phyloP scores from a whole-genome alignment of 371 early-diverging fungal species.

The Apophysomyces sp. region DNA sequence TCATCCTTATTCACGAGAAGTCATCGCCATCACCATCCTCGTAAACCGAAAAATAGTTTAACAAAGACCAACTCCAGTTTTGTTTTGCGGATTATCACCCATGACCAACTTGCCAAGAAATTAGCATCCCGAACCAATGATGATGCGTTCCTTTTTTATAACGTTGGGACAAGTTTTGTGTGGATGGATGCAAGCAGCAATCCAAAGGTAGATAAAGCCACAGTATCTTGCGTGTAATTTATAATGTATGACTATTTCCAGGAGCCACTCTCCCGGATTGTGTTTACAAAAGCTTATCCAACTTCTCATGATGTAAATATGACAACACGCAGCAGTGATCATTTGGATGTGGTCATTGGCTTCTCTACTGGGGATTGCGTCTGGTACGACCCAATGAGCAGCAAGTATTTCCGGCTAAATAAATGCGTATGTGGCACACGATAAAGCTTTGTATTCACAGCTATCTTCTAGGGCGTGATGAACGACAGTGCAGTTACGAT shows the following conservation, averaged over 20 bases:
- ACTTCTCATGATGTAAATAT: conserved; percentile 88
- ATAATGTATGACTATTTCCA: conserved; percentile 22
- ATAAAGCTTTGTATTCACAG: not conserved
- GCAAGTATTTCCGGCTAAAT: conserved; percentile 59
- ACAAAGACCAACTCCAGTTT: conserved; percentile 71
- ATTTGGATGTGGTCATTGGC: conserved; percentile 76
- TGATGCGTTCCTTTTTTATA: conserved; percentile 74
- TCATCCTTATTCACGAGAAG: conserved; percentile 15
- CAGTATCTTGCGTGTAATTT: not conserved
- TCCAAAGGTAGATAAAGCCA: conserved; percentile 45
- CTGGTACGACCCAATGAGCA: conserved; percentile 75
- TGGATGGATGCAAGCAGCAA: conserved; percentile 69
- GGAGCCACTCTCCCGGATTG: conserved; percentile 78
- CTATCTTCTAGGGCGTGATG: conserved; percentile 54
- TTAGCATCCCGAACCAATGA: conserved; percentile 61
- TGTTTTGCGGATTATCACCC: conserved; percentile 74
- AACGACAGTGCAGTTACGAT: conserved; percentile 68
- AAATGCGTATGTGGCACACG: conserved; percentile 28
- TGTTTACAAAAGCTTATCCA: conserved; percentile 78
- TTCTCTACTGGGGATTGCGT: conserved; percentile 86
- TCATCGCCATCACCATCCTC: conserved; percentile 19
- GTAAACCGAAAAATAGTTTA: conserved; percentile 63
- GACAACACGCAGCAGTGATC: conserved; percentile 61
- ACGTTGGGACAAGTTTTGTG: conserved; percentile 68
- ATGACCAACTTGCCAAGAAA: conserved; percentile 76